phyloP scores from a whole-genome alignment of 768 basidiomycete species.

The Cubamyces sp. region DNA sequence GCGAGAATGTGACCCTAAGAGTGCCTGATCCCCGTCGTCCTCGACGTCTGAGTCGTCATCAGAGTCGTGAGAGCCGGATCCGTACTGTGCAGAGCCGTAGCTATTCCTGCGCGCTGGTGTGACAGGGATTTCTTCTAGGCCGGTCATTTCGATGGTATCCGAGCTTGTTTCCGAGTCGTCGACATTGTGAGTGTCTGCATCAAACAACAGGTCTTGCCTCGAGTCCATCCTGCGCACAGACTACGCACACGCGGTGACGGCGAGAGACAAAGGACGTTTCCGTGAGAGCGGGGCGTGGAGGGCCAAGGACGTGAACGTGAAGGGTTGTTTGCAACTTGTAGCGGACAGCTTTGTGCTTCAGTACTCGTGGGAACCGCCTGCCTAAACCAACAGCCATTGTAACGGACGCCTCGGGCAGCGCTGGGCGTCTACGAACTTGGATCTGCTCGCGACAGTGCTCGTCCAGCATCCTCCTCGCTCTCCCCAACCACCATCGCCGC shows the following conservation, averaged over 20 bases:
- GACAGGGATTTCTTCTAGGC: slow-evolving; percentile 34
- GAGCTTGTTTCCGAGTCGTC: slow-evolving; percentile 25
- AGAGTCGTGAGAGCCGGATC: slow-evolving; percentile 22
- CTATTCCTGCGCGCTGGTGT: slow-evolving; percentile 27
- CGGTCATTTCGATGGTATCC: slow-evolving; percentile 41
- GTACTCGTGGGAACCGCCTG: slow-evolving; percentile 18
- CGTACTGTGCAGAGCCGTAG: slow-evolving; percentile 18
- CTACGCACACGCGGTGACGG: background rate
- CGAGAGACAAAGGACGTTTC: background rate
- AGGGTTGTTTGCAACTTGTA: background rate
- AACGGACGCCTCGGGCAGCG: slow-evolving; percentile 21
- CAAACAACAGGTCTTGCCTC: slow-evolving; percentile 18
- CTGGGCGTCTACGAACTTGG: slow-evolving; percentile 27
- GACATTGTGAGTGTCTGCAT: slow-evolving; percentile 16
- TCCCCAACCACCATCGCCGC: slow-evolving; percentile 1
- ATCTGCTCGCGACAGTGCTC: slow-evolving; percentile 29
- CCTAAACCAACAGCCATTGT: slow-evolving; percentile 17
- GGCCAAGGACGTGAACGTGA: background rate
- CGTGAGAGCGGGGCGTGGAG: background rate
- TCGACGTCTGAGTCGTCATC: slow-evolving; percentile 37
- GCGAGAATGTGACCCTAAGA: slow-evolving; percentile 44
- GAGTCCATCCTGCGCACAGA: slow-evolving; percentile 15
- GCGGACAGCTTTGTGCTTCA: slow-evolving; percentile 1
- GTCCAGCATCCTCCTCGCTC: slow-evolving; percentile 17
- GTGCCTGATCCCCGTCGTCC: slow-evolving; percentile 48